Conservation (phyloP, 768 basidiomycete species). For the Auricularia sp. region DNA sequence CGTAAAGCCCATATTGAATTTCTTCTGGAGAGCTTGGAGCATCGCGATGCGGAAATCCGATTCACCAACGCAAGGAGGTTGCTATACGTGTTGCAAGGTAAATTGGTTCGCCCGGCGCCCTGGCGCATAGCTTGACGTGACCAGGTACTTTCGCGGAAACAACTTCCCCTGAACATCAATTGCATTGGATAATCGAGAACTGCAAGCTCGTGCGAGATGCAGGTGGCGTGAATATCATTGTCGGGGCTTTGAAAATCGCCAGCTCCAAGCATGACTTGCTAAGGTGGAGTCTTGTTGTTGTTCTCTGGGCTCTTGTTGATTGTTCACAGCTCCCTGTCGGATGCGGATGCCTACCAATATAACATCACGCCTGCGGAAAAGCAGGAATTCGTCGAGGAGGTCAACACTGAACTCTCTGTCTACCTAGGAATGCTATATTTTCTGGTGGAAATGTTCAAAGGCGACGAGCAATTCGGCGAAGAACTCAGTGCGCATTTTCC, state of each 20-base stretch:
- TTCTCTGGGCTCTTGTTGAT: not conserved
- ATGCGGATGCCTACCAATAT: slow-evolving; percentile 62
- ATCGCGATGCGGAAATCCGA: slow-evolving; percentile 71
- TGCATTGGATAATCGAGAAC: slow-evolving; percentile 94
- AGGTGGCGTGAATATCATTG: slow-evolving; percentile 73
- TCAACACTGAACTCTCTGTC: slow-evolving; percentile 86
- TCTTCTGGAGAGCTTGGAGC: slow-evolving; percentile 80
- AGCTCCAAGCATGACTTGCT: slow-evolving; percentile 77
- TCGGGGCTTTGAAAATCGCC: slow-evolving; percentile 86
- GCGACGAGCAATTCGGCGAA: slow-evolving; percentile 89
- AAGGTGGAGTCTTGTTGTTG: slow-evolving; percentile 37
- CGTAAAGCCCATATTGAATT: slow-evolving; percentile 69
- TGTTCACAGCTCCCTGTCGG: slow-evolving; percentile 54
- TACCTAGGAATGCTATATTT: slow-evolving; percentile 94
- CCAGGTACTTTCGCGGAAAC: slow-evolving; percentile 87
- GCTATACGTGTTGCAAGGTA: slow-evolving; percentile 90
- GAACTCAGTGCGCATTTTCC: slow-evolving; percentile 73
- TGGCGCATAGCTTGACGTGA: slow-evolving; percentile 6
- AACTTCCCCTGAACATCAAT: slow-evolving; percentile 83
- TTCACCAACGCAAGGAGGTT: slow-evolving; percentile 80
- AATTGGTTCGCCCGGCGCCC: slow-evolving; percentile 9
- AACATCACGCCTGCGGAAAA: slow-evolving; percentile 62
- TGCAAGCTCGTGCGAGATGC: slow-evolving; percentile 74
- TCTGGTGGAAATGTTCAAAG: slow-evolving; percentile 85
- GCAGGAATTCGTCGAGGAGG: slow-evolving; percentile 76